Evolutionary conservation across 2,329 filamentous ascomycete genomes (phyloP).

Genomic region (Aspergillus bombycis): DNA sequence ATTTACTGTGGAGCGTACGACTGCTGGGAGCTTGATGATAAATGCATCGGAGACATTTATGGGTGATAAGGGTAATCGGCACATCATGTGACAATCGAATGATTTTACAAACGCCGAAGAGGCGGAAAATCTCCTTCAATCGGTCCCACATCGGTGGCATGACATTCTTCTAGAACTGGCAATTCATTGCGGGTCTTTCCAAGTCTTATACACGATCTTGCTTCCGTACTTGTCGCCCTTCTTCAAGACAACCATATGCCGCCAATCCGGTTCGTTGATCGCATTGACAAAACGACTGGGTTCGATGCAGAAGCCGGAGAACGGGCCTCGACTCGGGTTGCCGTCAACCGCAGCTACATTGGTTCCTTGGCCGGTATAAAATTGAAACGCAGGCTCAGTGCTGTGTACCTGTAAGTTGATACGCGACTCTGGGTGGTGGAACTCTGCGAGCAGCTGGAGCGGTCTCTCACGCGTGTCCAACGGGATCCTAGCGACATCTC

Average conservation of each 20-base stretch:
- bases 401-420: conserved; percentile 85
- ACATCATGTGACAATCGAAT: conserved; percentile 13
- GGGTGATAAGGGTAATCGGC: conserved; percentile 20
- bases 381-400: conserved; percentile 95
- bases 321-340: conserved; percentile 64
- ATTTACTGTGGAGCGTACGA: background rate
- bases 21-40: background rate
- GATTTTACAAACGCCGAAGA: background rate
- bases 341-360: conserved; percentile 68
- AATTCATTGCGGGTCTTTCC: conserved; percentile 62
- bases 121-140: background rate
- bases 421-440: conserved; percentile 72
- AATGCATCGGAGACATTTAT: conserved; percentile 15
- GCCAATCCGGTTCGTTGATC: conserved; percentile 79
- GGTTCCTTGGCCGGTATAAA: conserved; percentile 89
- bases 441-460: conserved; percentile 68
- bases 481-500: conserved; percentile 61
- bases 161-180: background rate
- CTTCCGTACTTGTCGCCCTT: conserved; percentile 83
- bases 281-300: conserved; percentile 91
- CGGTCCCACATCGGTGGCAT: background rate
- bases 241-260: conserved; percentile 75
- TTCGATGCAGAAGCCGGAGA: conserved; percentile 88
- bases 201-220: conserved; percentile 80
- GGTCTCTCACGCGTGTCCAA: conserved; percentile 68